These are phyloP conservation scores for Rhodotorula mucilaginosa DNA, from an alignment of 1,284 basidiomycete genomes.

Conservation along the genomic window DNA sequence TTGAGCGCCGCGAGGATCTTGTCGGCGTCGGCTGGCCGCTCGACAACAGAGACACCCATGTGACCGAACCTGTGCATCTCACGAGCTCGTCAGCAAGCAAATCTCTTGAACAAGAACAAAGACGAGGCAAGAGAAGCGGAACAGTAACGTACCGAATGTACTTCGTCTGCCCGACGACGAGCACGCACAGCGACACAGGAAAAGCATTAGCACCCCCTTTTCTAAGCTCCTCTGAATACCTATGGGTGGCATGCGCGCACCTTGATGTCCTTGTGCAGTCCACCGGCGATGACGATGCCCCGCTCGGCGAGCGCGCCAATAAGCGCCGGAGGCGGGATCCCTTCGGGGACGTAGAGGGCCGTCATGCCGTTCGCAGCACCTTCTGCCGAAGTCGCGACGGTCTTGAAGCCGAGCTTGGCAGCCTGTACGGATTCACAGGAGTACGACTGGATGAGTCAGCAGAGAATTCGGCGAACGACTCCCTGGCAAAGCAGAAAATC, in stretches of 20 bases:
- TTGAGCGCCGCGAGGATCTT: slow-evolving; percentile 67
- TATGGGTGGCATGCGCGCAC: too few species aligned
- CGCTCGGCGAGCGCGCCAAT: slow-evolving; percentile 55
- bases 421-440: slow-evolving; percentile 47
- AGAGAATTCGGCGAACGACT: background rate
- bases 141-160: too few species aligned
- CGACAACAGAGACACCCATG: slow-evolving; percentile 81
- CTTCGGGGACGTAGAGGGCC: slow-evolving; percentile 64
- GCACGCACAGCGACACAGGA: too few species aligned
- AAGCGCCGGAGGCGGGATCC: slow-evolving; percentile 68
- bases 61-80: slow-evolving; percentile 56
- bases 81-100: too few species aligned
- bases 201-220: too few species aligned
- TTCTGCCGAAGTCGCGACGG: slow-evolving; percentile 61
- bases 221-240: too few species aligned
- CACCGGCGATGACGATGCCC: slow-evolving; percentile 77
- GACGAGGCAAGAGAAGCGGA: too few species aligned
- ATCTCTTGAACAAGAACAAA: too few species aligned
- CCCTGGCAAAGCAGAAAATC: background rate
- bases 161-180: too few species aligned
- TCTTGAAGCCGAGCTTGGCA: slow-evolving; percentile 67
- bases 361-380: slow-evolving; percentile 91
- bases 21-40: slow-evolving; percentile 70
- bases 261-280: slow-evolving; percentile 82
- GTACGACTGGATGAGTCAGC: background rate